Conservation (phyloP, 2,329 filamentous ascomycete genomes). For the Fusarium chuoi region DNA sequence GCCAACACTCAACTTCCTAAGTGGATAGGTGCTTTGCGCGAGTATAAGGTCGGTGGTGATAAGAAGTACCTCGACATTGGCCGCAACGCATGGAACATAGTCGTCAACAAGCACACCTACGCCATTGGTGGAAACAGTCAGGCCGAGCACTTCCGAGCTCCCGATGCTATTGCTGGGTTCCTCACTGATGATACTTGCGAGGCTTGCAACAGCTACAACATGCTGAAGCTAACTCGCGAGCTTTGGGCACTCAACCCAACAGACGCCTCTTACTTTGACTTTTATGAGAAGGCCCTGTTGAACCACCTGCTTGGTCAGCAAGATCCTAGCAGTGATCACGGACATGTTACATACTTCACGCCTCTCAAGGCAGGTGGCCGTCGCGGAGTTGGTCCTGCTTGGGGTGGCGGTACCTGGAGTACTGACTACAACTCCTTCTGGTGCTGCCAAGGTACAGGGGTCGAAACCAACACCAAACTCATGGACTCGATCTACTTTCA, state of each 20-base stretch:
- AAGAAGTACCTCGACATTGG: slow-evolving; percentile 59
- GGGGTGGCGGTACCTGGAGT: slow-evolving; percentile 65
- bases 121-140: slow-evolving; percentile 66
- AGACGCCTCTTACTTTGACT: slow-evolving; percentile 59
- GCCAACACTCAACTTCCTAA: slow-evolving; percentile 66
- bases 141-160: slow-evolving; percentile 60
- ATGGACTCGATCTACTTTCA: slow-evolving; percentile 64
- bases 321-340: slow-evolving; percentile 55
- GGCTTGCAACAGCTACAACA: slow-evolving; percentile 66
- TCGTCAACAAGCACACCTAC: slow-evolving; percentile 58
- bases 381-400: slow-evolving; percentile 61
- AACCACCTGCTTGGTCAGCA: slow-evolving; percentile 64
- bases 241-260: slow-evolving; percentile 58
- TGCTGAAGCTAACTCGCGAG: slow-evolving; percentile 65
- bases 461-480: slow-evolving; percentile 65
- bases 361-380: slow-evolving; percentile 58
- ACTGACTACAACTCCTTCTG: slow-evolving; percentile 64
- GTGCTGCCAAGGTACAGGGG: slow-evolving; percentile 63
- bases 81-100: slow-evolving; percentile 60
- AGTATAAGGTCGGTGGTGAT: slow-evolving; percentile 60
- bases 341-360: slow-evolving; percentile 65
- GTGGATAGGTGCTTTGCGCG: slow-evolving; percentile 61
- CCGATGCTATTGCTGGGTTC: slow-evolving; percentile 58
- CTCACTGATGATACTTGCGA: slow-evolving; percentile 60
- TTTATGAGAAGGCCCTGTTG: slow-evolving; percentile 60